A percentile compares a stretch with the other conserved stretches of the same genome.
These are phyloP conservation scores for Coleophoma crateriformis DNA, from an alignment of 2,329 filamentous ascomycete species.

Conservation along the genomic window DNA sequence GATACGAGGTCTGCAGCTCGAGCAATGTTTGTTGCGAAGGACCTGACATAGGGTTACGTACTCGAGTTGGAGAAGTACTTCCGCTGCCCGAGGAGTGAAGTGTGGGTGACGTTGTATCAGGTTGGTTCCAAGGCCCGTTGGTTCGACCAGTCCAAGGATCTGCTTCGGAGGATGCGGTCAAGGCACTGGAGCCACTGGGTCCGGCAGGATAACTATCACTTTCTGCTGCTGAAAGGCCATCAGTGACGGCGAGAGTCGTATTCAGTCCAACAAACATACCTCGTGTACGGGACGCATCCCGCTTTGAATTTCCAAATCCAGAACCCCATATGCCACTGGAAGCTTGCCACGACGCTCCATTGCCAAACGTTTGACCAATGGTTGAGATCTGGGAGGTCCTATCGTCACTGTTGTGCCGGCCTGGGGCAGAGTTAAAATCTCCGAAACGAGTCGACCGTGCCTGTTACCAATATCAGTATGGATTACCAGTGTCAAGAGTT, in stretches of 20 bases:
- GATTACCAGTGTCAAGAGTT: not conserved
- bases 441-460: constrained; percentile 26
- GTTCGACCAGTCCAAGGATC: constrained; percentile 53
- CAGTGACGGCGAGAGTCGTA: constrained; percentile 13
- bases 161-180: constrained; percentile 63
- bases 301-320: constrained; percentile 39
- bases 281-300: constrained; percentile 38
- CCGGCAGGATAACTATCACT: constrained; percentile 39
- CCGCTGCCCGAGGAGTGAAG: constrained; percentile 35
- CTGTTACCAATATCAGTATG: constrained; percentile 19
- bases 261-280: constrained; percentile 33
- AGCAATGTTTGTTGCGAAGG: constrained; percentile 27
- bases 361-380: constrained; percentile 37
- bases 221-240: constrained; percentile 23
- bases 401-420: constrained; percentile 23
- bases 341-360: constrained; percentile 29
- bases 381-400: constrained; percentile 30
- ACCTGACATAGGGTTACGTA: constrained; percentile 40
- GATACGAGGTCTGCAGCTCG: constrained; percentile 36
- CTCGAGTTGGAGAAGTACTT: constrained; percentile 53
- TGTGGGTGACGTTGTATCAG: constrained; percentile 38
- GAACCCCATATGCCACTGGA: constrained; percentile 46
- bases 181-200: constrained; percentile 63
- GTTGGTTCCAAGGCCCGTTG: constrained; percentile 52
- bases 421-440: constrained; percentile 29